These are phyloP conservation scores for Trichoderma gracile DNA, from an alignment of 2,329 filamentous ascomycete species.

Conservation along the genomic window DNA sequence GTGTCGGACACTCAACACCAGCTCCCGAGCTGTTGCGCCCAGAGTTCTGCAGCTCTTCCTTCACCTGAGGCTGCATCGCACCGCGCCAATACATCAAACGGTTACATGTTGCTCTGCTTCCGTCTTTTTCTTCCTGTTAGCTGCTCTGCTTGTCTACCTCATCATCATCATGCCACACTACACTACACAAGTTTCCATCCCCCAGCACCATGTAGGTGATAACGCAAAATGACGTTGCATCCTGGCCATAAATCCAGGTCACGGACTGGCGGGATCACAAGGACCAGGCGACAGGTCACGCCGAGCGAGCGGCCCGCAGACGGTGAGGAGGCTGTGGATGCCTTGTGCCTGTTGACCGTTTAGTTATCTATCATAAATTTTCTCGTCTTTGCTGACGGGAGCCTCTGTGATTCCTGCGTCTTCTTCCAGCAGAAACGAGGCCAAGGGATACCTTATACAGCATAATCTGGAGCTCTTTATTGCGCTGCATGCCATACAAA, in stretches of 20 bases:
- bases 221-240: constrained; percentile 23
- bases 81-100: neutral
- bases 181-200: neutral
- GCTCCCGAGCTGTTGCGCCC: neutral
- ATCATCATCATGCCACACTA: no score
- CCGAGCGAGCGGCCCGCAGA: constrained; percentile 14
- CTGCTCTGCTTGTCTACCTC: neutral
- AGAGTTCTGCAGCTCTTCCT: neutral
- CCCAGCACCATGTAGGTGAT: constrained; percentile 14
- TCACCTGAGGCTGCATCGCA: neutral
- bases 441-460: constrained; percentile 14
- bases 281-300: constrained; percentile 15
- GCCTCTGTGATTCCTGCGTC: neutral
- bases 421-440: neutral
- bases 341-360: neutral
- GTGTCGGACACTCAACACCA: neutral
- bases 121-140: neutral
- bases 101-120: neutral
- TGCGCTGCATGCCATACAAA: constrained; percentile 13
- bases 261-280: constrained; percentile 21
- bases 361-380: neutral
- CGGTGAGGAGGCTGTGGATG: constrained; percentile 11
- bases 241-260: constrained; percentile 6
- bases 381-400: neutral
- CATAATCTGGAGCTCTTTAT: neutral